Conservation (phyloP, 1,284 basidiomycete genomes). For the Marasmius sp. region DNA sequence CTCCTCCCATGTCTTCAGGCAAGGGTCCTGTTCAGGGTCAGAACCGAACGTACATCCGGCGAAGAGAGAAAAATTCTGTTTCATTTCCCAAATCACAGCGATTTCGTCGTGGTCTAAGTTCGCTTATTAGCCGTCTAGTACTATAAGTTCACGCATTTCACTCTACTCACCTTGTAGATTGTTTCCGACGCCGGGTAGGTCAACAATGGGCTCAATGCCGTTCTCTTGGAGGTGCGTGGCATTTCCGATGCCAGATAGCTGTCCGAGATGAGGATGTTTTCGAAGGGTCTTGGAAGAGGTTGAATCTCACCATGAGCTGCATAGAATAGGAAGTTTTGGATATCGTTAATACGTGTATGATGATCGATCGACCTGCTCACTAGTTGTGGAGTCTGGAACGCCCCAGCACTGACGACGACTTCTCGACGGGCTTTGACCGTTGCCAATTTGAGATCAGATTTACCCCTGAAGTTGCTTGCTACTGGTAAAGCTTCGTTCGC, state of each 20-base stretch:
- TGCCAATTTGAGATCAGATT: constrained; percentile 12
- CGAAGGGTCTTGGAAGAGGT: not conserved
- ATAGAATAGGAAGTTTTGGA: not conserved
- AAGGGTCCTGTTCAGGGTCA: constrained; percentile 24
- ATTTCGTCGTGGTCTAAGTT: constrained; percentile 31
- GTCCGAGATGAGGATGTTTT: not conserved
- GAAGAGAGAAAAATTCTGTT: constrained; percentile 24
- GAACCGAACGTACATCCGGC: constrained; percentile 25
- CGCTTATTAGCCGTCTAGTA: not conserved
- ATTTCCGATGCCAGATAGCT: constrained; percentile 32
- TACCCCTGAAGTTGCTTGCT: constrained; percentile 17
- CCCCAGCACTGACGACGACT: constrained; percentile 22
- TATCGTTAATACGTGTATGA: not conserved
- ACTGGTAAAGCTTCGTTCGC: constrained; percentile 11
- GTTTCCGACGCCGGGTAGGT: constrained; percentile 29
- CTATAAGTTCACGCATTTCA: not conserved
- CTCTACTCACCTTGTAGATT: constrained; percentile 30
- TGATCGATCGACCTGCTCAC: constrained; percentile 2
- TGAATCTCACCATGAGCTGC: constrained; percentile 27
- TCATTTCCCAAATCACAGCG: constrained; percentile 26
- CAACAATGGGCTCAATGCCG: constrained; percentile 24
- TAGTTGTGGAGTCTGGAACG: constrained; percentile 21
- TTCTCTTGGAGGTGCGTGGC: constrained; percentile 20
- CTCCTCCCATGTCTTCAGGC: constrained; percentile 25
- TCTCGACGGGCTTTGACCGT: constrained; percentile 15